A percentile compares a stretch with the other conserved stretches of the same genome.
These are phyloP conservation scores for Cercospora nicotianae DNA, from an alignment of 2,329 filamentous ascomycete species.

Conservation along the genomic window DNA sequence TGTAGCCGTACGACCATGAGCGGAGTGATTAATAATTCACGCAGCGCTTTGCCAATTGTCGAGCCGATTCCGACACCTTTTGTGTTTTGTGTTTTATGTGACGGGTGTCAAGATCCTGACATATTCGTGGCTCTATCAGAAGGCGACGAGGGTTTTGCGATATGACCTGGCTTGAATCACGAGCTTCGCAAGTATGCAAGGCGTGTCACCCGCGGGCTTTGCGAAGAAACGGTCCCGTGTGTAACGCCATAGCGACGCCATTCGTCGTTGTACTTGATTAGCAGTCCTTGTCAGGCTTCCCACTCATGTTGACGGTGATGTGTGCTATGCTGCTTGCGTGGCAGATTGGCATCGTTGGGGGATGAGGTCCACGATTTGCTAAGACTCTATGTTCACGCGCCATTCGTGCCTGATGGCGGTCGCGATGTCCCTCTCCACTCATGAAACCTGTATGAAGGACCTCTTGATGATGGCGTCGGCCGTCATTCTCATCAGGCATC, in stretches of 20 bases:
- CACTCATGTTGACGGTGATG: neutral
- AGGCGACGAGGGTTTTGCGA: neutral
- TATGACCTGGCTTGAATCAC: neutral
- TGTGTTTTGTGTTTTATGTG: neutral
- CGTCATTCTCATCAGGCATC: neutral
- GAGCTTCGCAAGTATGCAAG: neutral
- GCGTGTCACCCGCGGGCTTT: neutral
- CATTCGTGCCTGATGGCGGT: neutral
- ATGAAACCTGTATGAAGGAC: neutral
- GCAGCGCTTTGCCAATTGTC: neutral
- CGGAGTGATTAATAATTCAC: neutral
- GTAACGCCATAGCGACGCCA: neutral
- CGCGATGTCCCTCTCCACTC: neutral
- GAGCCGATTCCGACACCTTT: neutral
- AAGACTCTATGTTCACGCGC: neutral
- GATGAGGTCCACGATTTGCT: neutral
- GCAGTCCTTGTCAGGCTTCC: neutral
- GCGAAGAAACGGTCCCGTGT: neutral
- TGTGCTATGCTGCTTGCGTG: neutral
- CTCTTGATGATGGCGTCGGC: neutral
- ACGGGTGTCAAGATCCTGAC: neutral
- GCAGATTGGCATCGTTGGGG: neutral
- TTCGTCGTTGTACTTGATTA: neutral
- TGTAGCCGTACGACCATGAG: neutral
- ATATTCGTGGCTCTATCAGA: neutral